phyloP scores from a whole-genome alignment of 2,329 filamentous ascomycete genomes.

The Coleophoma crateriformis region DNA sequence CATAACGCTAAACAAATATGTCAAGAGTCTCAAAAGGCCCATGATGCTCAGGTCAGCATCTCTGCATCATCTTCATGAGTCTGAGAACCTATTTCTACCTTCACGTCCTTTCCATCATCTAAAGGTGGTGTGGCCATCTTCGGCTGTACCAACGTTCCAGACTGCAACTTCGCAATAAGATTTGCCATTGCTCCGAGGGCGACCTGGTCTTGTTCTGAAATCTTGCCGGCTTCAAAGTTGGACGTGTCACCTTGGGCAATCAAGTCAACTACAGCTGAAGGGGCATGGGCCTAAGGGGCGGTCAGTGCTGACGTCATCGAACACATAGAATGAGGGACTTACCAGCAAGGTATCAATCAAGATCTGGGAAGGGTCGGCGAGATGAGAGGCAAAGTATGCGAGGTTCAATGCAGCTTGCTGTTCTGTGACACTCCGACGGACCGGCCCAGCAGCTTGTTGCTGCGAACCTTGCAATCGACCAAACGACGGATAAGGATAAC shows the following conservation, averaged over 20 bases:
- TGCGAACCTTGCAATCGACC: slow-evolving; percentile 8
- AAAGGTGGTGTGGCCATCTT: slow-evolving; percentile 1
- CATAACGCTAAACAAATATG: no score
- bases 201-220: slow-evolving; percentile 2
- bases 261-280: slow-evolving; percentile 31
- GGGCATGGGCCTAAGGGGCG: slow-evolving; percentile 31
- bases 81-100: neutral
- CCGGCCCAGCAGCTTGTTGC: slow-evolving; percentile 10
- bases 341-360: slow-evolving; percentile 59
- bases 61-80: neutral
- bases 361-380: slow-evolving; percentile 39
- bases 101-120: neutral
- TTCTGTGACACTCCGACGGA: slow-evolving; percentile 39
- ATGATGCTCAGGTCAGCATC: neutral
- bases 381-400: slow-evolving; percentile 46
- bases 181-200: slow-evolving; percentile 7
- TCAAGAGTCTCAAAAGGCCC: no score
- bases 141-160: neutral
- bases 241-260: slow-evolving; percentile 24
- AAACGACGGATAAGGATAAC: neutral
- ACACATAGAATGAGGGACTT: slow-evolving; percentile 31
- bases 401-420: slow-evolving; percentile 64
- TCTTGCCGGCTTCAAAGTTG: slow-evolving; percentile 3
- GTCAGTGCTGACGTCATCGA: slow-evolving; percentile 20
- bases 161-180: slow-evolving; percentile 2